Evolutionary conservation across 208 protist species (phyloP).

Genomic region (Leishmania gerbilli): DNA sequence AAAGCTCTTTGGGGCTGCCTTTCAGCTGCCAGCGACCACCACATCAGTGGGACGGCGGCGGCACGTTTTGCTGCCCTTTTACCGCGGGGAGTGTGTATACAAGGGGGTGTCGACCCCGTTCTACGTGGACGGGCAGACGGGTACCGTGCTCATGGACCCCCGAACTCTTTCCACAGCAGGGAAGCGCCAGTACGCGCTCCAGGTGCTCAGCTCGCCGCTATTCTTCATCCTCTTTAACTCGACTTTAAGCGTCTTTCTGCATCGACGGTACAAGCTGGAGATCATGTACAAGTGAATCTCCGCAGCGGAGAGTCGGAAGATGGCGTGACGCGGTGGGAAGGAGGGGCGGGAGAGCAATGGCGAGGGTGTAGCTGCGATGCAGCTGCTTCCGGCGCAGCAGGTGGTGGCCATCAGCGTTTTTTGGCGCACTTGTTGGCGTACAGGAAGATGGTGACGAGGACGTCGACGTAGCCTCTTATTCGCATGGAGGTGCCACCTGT

Average conservation of each 20-base stretch:
- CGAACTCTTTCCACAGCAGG: not conserved
- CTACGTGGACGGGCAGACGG: conserved; percentile 46
- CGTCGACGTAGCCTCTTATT: not conserved
- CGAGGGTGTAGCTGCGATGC: not conserved
- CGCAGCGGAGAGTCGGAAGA: not conserved
- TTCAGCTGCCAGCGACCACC: conserved; percentile 23
- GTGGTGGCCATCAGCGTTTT: not conserved
- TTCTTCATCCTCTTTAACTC: conserved; percentile 37
- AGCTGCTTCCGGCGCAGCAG: not conserved
- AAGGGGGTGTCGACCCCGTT: conserved; percentile 27
- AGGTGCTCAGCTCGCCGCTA: conserved; percentile 36
- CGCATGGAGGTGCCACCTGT: not conserved
- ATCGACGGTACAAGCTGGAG: conserved; percentile 12
- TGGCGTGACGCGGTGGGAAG: not conserved
- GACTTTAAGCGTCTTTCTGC: conserved; percentile 18
- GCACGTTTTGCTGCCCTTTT: conserved; percentile 31
- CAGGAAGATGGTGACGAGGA: not conserved
- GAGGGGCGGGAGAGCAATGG: not conserved
- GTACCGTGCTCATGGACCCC: conserved; percentile 22
- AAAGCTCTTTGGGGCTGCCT: conserved; percentile 30
- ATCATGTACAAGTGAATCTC: conserved; percentile 11
- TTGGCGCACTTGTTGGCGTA: not conserved
- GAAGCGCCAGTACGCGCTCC: conserved; percentile 4
- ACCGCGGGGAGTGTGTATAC: conserved; percentile 34
- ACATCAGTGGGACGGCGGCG: conserved; percentile 8